Evolutionary conservation across 108 stramenopile genomes (phyloP).

Genomic region (Aureococcus anophagefferens): DNA sequence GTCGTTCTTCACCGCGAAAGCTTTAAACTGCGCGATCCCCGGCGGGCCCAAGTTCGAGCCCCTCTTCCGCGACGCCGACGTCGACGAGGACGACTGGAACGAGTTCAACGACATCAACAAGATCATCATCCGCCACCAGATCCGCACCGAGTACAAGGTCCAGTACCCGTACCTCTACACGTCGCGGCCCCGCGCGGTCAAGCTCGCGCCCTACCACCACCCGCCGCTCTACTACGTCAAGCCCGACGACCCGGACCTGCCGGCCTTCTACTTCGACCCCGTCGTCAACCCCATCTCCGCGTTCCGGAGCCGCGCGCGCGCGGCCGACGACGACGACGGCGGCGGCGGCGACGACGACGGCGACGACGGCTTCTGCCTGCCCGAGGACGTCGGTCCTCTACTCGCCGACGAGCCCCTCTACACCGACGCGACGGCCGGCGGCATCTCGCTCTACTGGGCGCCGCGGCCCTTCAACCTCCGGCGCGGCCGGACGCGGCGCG

Average conservation of each 20-base stretch:
- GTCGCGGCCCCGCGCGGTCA: slow-evolving; percentile 83
- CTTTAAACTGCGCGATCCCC: slow-evolving; percentile 92
- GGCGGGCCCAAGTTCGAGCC: slow-evolving; percentile 99
- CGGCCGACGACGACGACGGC: slow-evolving; percentile 26
- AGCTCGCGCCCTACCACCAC: slow-evolving; percentile 74
- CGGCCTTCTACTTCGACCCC: slow-evolving; percentile 56
- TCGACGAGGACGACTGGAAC: slow-evolving; percentile 98
- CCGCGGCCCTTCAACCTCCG: slow-evolving; percentile 89
- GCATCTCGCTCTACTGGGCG: slow-evolving; percentile 90
- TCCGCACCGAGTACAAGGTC: slow-evolving; percentile 94
- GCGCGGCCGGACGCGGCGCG: slow-evolving; percentile 81
- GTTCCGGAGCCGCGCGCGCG: slow-evolving; percentile 34
- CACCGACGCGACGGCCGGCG: slow-evolving; percentile 56
- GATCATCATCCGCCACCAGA: slow-evolving; percentile 85
- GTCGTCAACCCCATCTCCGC: slow-evolving; percentile 83
- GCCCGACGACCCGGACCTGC: slow-evolving; percentile 54
- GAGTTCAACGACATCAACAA: slow-evolving; percentile 99
- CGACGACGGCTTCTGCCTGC: slow-evolving; percentile 26
- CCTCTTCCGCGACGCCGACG: slow-evolving; percentile 83
- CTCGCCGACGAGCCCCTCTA: slow-evolving; percentile 39
- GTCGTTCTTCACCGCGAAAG: slow-evolving; percentile 94
- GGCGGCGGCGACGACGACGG: slow-evolving; percentile 33
- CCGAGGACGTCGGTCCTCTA: slow-evolving; percentile 33
- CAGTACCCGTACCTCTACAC: slow-evolving; percentile 97
- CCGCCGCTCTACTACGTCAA: slow-evolving; percentile 83